These are phyloP conservation scores for Yamadazyma laniorum DNA, from an alignment of 805 yeast species.

Conservation along the genomic window DNA sequence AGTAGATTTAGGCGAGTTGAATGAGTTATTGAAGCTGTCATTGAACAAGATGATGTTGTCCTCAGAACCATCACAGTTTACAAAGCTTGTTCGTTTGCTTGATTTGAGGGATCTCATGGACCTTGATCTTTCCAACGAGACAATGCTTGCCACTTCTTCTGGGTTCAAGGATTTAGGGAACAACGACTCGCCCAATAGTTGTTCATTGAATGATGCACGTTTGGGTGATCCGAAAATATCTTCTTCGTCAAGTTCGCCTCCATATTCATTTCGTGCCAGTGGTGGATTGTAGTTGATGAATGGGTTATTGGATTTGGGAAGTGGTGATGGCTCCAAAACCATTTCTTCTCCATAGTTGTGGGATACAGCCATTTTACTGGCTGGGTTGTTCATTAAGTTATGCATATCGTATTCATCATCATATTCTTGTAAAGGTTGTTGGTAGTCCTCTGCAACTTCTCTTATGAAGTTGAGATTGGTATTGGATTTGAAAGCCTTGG, in stretches of 20 bases:
- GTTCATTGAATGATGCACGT: conserved; percentile 20
- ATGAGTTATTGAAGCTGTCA: conserved; percentile 13
- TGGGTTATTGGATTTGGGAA: conserved; percentile 17
- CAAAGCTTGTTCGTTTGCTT: conserved; percentile 35
- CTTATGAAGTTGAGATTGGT: conserved; percentile 25
- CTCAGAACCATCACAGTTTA: conserved; percentile 41
- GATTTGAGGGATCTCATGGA: conserved; percentile 54
- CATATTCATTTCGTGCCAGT: not conserved
- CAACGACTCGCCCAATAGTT: conserved; percentile 48
- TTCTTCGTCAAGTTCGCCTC: conserved; percentile 3
- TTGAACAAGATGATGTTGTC: conserved; percentile 36
- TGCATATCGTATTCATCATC: conserved; percentile 19
- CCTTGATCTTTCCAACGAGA: conserved; percentile 64
- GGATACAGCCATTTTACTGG: conserved; percentile 19
- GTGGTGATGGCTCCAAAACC: conserved; percentile 20
- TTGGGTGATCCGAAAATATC: conserved; percentile 33
- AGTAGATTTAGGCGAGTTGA: conserved; percentile 16
- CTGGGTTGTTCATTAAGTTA: conserved; percentile 24
- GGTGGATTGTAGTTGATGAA: conserved; percentile 9
- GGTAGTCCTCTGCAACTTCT: conserved; percentile 26
- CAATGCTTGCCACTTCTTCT: conserved; percentile 72
- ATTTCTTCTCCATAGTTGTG: conserved; percentile 29
- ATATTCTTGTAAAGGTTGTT: conserved; percentile 13
- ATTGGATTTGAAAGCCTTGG: conserved; percentile 15
- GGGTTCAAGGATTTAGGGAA: conserved; percentile 69